These are phyloP conservation scores for Pholiota molesta DNA, from an alignment of 768 basidiomycete species.

Conservation along the genomic window DNA sequence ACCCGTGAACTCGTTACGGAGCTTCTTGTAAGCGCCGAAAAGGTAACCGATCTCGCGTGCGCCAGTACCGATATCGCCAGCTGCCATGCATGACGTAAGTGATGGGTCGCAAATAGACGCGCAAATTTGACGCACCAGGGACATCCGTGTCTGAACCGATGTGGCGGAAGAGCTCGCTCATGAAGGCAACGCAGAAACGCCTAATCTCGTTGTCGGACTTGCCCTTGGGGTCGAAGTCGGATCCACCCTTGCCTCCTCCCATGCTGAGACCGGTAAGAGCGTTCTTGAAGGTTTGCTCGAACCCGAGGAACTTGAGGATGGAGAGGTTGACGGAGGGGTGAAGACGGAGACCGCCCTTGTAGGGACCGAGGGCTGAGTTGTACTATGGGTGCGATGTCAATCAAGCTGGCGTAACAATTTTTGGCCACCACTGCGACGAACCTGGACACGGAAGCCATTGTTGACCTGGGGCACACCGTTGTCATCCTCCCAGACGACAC, in stretches of 20 bases:
- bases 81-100: slow-evolving; percentile 26
- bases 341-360: slow-evolving; percentile 79
- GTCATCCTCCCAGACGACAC: slow-evolving; percentile 80
- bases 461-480: slow-evolving; percentile 66
- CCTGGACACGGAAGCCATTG: slow-evolving; percentile 75
- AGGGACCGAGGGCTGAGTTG: slow-evolving; percentile 78
- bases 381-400: slow-evolving; percentile 42
- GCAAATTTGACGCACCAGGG: slow-evolving; percentile 41
- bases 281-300: slow-evolving; percentile 84
- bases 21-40: slow-evolving; percentile 79
- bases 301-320: slow-evolving; percentile 84
- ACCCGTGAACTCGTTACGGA: slow-evolving; percentile 69
- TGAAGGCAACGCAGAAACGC: slow-evolving; percentile 72
- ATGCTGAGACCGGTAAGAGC: slow-evolving; percentile 76
- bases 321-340: slow-evolving; percentile 81
- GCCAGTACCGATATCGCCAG: slow-evolving; percentile 76
- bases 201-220: slow-evolving; percentile 76
- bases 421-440: slow-evolving; percentile 26
- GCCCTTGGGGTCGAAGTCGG: slow-evolving; percentile 83
- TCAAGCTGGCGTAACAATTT: slow-evolving; percentile 1
- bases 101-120: background rate
- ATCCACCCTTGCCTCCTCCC: slow-evolving; percentile 82
- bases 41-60: slow-evolving; percentile 77
- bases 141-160: slow-evolving; percentile 79
- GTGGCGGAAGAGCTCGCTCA: slow-evolving; percentile 73